phyloP scores from a whole-genome alignment of 345 rosid genomes.

The Leavenworthia alabamica region DNA sequence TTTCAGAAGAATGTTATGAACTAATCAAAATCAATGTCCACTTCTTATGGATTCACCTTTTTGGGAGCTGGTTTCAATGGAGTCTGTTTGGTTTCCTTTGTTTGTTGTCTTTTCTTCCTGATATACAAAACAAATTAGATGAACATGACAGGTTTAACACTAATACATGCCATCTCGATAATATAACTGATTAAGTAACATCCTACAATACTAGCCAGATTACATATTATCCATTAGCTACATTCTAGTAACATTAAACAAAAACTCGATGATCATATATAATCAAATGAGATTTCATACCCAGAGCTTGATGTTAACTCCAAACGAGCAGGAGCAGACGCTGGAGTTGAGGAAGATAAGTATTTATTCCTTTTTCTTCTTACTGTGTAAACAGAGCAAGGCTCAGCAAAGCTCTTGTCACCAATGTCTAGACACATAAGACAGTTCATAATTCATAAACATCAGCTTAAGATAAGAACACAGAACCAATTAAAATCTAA shows the following conservation, averaged over 20 bases:
- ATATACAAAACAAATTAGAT: background rate
- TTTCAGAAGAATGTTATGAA: too few species aligned
- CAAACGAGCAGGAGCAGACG: slow-evolving; percentile 27
- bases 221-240: slow-evolving; percentile 4
- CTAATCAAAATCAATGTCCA: too few species aligned
- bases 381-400: slow-evolving; percentile 31
- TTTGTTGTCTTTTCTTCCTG: too few species aligned
- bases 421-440: slow-evolving; percentile 17
- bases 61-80: too few species aligned
- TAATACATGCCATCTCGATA: background rate
- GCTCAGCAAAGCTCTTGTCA: slow-evolving; percentile 23
- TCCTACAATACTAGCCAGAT: background rate
- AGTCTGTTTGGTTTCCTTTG: too few species aligned
- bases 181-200: too few species aligned
- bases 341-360: slow-evolving; percentile 19
- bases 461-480: background rate
- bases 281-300: slow-evolving; percentile 20
- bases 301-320: slow-evolving; percentile 8
- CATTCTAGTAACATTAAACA: background rate
- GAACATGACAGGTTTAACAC: background rate
- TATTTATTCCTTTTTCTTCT: slow-evolving; percentile 38
- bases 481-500: background rate
- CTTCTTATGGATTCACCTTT: too few species aligned
- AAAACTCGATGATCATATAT: background rate
- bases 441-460: slow-evolving; percentile 1